Percentiles rank a stretch among this genome's conserved stretches.
Conservation (phyloP, 768 basidiomycete genomes). For the Suillus tomentosus region DNA sequence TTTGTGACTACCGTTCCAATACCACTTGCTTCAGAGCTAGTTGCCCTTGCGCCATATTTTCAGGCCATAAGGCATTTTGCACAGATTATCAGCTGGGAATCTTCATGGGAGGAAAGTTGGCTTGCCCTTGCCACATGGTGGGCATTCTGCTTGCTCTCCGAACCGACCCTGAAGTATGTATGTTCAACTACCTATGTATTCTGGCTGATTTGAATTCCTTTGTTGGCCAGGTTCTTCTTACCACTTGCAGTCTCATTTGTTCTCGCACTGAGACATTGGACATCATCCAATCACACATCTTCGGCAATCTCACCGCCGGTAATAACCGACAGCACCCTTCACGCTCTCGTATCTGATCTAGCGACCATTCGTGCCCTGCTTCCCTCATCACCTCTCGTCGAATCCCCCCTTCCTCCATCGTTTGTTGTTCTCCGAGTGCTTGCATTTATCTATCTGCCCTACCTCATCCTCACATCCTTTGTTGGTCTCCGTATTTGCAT, state of each 20-base stretch:
- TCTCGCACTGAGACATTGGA: constrained; percentile 34
- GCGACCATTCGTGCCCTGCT: constrained; percentile 61
- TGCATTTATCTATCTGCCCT: constrained; percentile 61
- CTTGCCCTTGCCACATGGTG: constrained; percentile 76
- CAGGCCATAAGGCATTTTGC: constrained; percentile 41
- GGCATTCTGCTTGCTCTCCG: constrained; percentile 66
- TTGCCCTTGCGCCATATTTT: constrained; percentile 61
- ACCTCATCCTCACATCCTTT: constrained; percentile 62
- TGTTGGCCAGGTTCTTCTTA: constrained; percentile 52
- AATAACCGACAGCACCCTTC: constrained; percentile 62
- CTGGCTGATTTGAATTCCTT: constrained; percentile 12
- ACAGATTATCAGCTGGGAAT: constrained; percentile 60
- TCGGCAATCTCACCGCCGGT: constrained; percentile 33
- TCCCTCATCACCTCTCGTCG: constrained; percentile 40
- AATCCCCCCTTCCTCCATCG: constrained; percentile 30
- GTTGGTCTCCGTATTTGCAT: constrained; percentile 64
- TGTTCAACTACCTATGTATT: constrained; percentile 18
- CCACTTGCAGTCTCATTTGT: constrained; percentile 51
- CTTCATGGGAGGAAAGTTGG: constrained; percentile 60
- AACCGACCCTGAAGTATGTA: constrained; percentile 48
- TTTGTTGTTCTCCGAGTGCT: constrained; percentile 54
- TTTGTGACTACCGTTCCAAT: constrained; percentile 64
- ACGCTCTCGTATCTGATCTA: constrained; percentile 63
- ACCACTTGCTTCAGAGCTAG: constrained; percentile 59
- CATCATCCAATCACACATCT: constrained; percentile 23